Evolutionary conservation across 2,329 filamentous ascomycete genomes (phyloP), one percentile per base, ranked within the genome.

Genomic region (Fusarium ambrosium): DNA sequence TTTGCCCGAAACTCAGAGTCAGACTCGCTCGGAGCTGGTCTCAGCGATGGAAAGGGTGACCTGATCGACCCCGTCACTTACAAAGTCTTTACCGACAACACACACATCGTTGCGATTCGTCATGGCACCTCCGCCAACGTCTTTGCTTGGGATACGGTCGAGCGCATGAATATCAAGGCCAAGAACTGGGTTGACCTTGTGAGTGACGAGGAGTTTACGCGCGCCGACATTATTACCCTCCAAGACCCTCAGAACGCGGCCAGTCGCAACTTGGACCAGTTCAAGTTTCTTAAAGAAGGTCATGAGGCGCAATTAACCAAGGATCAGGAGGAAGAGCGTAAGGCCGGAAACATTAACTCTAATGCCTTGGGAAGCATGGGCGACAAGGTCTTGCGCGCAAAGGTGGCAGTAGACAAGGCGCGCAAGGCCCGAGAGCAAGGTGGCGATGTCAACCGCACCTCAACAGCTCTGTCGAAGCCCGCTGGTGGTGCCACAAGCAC

Each of bases 21-120:
- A 51, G 86, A 89, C 75, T 85, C 85, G 4, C 84, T 87, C 45
- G 85, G 87, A 48, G 85, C 85, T 10, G 86, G 85, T 4, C 73
- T 84, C 14, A 85, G 85, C 72, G 89, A 91, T 72, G 88, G 86
- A 18, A 87, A 89, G 70, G 93, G 91, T 63, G 97, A 98, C 78
- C 94, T 97, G 79, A 94, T 98, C 73, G 97, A 99, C 79, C 97
- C 97, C 0, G 96, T 99, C 56, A 98, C 95, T 0, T 98, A 94
- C 88, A 99, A 99, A 83, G 94, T 97, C 48, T 95, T 99, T 80
- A 99, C 97, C 56, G 95, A 99, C 82, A 98, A 98, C 83, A 98
- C 97, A 5, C 97, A 98, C 83, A 94, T 99, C 68, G 94, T 98
- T 55, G 96, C 95, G 18, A 88, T 99, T 73, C 89, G 91, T 67